Percentiles rank a stretch among this genome's conserved stretches.
Evolutionary conservation across 83 land plant species (phyloP).

Genomic region (Picea abies): DNA sequence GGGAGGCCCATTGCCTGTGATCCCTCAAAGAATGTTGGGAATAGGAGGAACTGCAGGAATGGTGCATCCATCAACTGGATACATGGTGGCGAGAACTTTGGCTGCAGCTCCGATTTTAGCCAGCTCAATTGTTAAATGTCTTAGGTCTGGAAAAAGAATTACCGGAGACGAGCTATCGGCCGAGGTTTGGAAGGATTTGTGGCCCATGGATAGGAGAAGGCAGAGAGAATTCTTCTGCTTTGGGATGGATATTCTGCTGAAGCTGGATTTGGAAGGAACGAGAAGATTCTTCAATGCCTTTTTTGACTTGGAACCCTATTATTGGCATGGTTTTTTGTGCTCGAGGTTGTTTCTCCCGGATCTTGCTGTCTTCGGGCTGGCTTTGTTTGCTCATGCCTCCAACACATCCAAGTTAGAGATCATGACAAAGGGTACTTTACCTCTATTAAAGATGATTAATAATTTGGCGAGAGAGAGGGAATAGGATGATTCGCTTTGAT

Average conservation of each 20-base stretch:
- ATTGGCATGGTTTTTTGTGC: slow-evolving; percentile 98
- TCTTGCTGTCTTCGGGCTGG: slow-evolving; percentile 75
- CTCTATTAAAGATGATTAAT: slow-evolving; percentile 69
- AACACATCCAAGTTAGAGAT: slow-evolving; percentile 82
- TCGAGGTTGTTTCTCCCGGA: slow-evolving; percentile 87
- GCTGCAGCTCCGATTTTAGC: slow-evolving; percentile 94
- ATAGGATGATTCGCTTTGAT: slow-evolving; percentile 8
- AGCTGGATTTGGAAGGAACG: slow-evolving; percentile 84
- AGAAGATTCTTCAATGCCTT: slow-evolving; percentile 93
- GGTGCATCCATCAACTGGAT: slow-evolving; percentile 96
- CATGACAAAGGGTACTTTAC: slow-evolving; percentile 85
- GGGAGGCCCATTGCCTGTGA: slow-evolving; percentile 96
- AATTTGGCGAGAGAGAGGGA: slow-evolving; percentile 67
- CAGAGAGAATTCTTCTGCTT: slow-evolving; percentile 98
- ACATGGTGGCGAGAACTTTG: slow-evolving; percentile 96
- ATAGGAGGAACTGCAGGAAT: slow-evolving; percentile 98
- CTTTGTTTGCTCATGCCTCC: slow-evolving; percentile 82
- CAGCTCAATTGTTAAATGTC: slow-evolving; percentile 61
- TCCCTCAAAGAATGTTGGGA: slow-evolving; percentile 93
- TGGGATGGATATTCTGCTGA: slow-evolving; percentile 93
- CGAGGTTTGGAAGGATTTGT: slow-evolving; percentile 88
- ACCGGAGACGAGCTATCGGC: slow-evolving; percentile 61
- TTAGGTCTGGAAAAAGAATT: slow-evolving; percentile 37
- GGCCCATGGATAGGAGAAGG: slow-evolving; percentile 86
- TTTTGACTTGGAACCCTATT: slow-evolving; percentile 84